Percentiles rank a stretch among this genome's conserved stretches.
Conservation (phyloP, 2,329 filamentous ascomycete genomes). For the Pezicula neosporulosa region DNA sequence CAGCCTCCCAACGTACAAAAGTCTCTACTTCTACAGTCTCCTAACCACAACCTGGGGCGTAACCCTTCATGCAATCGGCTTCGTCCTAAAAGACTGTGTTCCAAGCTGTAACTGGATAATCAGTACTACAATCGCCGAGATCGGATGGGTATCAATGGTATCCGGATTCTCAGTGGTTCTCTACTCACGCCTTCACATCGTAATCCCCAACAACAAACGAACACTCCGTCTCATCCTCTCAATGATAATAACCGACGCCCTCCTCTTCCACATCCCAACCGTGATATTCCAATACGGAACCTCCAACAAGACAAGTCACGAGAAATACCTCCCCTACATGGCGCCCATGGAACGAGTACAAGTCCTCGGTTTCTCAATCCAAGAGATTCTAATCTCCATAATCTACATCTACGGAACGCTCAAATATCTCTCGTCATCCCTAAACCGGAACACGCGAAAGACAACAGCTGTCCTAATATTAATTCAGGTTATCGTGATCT, state of each 20-base stretch:
- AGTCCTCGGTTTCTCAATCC: conserved; percentile 44
- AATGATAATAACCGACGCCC: conserved; percentile 41
- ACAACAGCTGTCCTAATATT: conserved; percentile 39
- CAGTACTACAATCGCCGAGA: background rate
- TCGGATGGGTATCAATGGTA: background rate
- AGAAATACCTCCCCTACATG: background rate
- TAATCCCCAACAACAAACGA: conserved; percentile 35
- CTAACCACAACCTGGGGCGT: conserved; percentile 27
- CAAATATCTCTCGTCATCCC: background rate
- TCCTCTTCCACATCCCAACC: conserved; percentile 40
- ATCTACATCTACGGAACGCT: conserved; percentile 34
- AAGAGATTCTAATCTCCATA: conserved; percentile 42
- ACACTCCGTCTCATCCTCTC: conserved; percentile 33
- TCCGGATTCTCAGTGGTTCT: conserved; percentile 40
- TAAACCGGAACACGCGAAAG: conserved; percentile 15
- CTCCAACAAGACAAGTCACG: background rate
- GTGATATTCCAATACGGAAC: conserved; percentile 40
- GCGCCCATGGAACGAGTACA: conserved; percentile 40
- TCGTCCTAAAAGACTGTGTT: conserved; percentile 38
- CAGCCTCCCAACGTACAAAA: conserved; percentile 1
- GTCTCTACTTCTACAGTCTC: conserved; percentile 4
- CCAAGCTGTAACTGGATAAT: background rate
- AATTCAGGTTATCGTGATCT: conserved; percentile 40
- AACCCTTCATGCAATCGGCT: conserved; percentile 38
- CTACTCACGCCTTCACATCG: conserved; percentile 42